phyloP scores from a whole-genome alignment of 805 yeast species.

The Yamadazyma phyllophila region DNA sequence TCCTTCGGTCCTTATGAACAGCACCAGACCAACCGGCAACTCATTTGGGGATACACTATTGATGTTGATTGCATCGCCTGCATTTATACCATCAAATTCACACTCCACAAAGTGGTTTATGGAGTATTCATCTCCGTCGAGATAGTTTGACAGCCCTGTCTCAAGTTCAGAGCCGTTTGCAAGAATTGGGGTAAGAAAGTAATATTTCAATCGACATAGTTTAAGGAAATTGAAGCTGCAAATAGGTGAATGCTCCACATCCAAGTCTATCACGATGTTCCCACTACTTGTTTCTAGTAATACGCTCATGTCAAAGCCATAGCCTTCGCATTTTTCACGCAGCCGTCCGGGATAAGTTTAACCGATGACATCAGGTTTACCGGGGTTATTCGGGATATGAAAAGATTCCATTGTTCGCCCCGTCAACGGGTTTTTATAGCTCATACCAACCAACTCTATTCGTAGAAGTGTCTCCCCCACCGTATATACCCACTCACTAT shows the following conservation, averaged over 20 bases:
- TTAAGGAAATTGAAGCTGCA: conserved; percentile 50
- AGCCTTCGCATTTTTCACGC: neutral
- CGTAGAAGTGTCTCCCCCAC: no score
- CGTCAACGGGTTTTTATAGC: no score
- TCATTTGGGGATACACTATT: neutral
- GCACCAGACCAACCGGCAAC: conserved; percentile 6
- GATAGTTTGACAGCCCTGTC: conserved; percentile 49
- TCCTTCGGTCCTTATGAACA: conserved; percentile 9
- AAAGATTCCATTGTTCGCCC: no score
- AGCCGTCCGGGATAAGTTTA: neutral
- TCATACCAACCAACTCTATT: no score
- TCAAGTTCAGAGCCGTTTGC: neutral
- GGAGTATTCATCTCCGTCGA: conserved; percentile 16
- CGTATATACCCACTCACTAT: no score
- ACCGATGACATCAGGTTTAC: no score
- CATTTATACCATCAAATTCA: conserved; percentile 5
- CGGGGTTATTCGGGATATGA: no score
- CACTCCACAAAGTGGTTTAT: conserved; percentile 10
- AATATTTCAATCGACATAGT: conserved; percentile 52
- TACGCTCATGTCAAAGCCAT: conserved; percentile 33
- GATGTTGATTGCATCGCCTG: neutral
- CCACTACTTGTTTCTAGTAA: conserved; percentile 38
- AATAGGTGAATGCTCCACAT: conserved; percentile 27
- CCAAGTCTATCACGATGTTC: conserved; percentile 51
- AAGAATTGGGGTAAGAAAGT: conserved; percentile 50